Conservation (phyloP, 2,329 filamentous ascomycete species). For the Epichloe gansuensis region DNA sequence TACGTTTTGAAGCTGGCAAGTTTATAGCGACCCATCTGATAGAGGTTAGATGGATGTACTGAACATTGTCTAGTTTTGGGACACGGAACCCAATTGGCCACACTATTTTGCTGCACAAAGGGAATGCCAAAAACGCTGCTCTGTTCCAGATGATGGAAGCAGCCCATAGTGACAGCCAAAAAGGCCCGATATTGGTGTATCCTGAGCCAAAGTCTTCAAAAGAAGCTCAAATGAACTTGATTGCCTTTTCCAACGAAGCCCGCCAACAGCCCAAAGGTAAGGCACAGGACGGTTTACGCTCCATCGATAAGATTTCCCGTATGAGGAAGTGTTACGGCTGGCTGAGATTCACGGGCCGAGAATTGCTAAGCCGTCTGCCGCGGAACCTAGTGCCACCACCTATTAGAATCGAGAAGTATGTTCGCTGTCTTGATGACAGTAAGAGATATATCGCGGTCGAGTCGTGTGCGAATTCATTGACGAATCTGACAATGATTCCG, state of each 20-base stretch:
- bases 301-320: too few species aligned
- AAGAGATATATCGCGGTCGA: too few species aligned
- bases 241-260: conserved; percentile 1
- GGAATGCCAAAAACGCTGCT: conserved; percentile 3
- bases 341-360: too few species aligned
- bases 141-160: background rate
- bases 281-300: too few species aligned
- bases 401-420: too few species aligned
- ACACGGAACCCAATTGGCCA: background rate
- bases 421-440: too few species aligned
- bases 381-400: too few species aligned
- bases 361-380: too few species aligned
- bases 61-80: background rate
- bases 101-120: conserved; percentile 2
- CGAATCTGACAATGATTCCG: too few species aligned
- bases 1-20: conserved; percentile 1
- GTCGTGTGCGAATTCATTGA: too few species aligned
- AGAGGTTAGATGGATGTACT: background rate
- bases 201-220: background rate
- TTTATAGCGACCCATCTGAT: background rate
- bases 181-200: background rate
- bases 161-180: background rate
- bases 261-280: background rate
- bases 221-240: background rate
- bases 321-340: too few species aligned